Evolutionary conservation across 2,329 filamentous ascomycete species (phyloP).

Genomic region (Paramyrothecium sp.): DNA sequence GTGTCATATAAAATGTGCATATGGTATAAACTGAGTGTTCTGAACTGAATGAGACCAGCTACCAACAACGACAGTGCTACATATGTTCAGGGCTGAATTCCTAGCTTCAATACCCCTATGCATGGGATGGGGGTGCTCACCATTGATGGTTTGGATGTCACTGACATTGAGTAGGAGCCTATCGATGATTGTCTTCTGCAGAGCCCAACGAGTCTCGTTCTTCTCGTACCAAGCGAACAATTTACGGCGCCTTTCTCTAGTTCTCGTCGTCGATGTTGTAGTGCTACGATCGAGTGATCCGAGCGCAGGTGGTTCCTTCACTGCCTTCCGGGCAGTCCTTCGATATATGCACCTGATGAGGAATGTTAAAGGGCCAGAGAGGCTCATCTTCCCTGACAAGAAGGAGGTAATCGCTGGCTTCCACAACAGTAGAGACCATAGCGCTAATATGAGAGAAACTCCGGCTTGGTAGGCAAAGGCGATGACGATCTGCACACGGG

Average conservation of each 20-base stretch:
- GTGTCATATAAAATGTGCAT: conserved; percentile 7
- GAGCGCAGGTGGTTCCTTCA: background rate
- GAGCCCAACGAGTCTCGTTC: background rate
- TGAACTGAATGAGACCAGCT: conserved; percentile 1
- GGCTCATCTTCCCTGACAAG: background rate
- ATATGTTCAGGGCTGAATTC: background rate
- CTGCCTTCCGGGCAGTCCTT: background rate
- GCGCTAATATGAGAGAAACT: background rate
- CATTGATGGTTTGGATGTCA: conserved; percentile 3
- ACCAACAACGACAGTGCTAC: background rate
- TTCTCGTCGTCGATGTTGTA: background rate
- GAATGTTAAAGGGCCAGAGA: background rate
- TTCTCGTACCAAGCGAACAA: background rate
- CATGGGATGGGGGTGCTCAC: background rate
- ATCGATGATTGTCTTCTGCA: conserved; percentile 1
- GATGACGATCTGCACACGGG: background rate
- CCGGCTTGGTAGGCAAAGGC: background rate
- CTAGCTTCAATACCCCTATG: background rate
- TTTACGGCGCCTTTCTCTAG: background rate
- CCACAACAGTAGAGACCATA: background rate
- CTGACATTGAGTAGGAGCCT: background rate
- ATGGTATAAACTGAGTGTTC: conserved; percentile 2
- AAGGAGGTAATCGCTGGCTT: background rate
- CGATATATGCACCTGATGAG: background rate
- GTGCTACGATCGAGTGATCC: background rate